These are phyloP conservation scores for Blastocystis sp. DNA, from an alignment of 352 stramenopile genomes.

Conservation along the genomic window DNA sequence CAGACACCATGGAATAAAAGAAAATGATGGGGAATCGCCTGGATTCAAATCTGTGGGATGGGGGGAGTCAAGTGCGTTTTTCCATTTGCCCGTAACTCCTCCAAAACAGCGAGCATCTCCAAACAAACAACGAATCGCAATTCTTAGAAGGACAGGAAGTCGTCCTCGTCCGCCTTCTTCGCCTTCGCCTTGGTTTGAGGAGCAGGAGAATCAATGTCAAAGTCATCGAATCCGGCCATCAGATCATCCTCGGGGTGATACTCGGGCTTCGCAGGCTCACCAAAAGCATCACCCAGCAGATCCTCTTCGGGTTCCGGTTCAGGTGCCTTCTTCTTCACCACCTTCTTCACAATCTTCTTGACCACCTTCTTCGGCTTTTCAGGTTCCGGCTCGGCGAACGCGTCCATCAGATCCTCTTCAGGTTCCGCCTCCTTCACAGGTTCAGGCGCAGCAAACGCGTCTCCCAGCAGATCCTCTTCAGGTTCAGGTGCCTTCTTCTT, in stretches of 20 bases:
- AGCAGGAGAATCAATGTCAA: background rate
- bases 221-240: background rate
- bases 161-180: constrained; percentile 61
- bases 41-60: background rate
- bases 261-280: background rate
- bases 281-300: background rate
- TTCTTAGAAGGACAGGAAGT: constrained; percentile 50
- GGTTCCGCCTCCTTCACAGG: constrained; percentile 7
- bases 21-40: constrained; percentile 19
- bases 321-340: constrained; percentile 62
- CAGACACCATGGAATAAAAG: constrained; percentile 52
- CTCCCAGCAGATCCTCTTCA: constrained; percentile 47
- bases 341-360: constrained; percentile 65
- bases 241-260: background rate
- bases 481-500: constrained; percentile 68
- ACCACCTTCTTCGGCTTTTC: constrained; percentile 2
- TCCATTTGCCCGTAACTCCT: background rate
- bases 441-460: constrained; percentile 13
- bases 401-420: constrained; percentile 57
- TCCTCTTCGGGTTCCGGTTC: constrained; percentile 35
- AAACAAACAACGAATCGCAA: constrained; percentile 38
- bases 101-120: background rate
- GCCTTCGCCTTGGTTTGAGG: constrained; percentile 59
- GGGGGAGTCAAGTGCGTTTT: too few relatives aligned
- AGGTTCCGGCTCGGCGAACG: constrained; percentile 3